phyloP scores from a whole-genome alignment of 139 green algal genomes.

The Volvox reticuliferus region DNA sequence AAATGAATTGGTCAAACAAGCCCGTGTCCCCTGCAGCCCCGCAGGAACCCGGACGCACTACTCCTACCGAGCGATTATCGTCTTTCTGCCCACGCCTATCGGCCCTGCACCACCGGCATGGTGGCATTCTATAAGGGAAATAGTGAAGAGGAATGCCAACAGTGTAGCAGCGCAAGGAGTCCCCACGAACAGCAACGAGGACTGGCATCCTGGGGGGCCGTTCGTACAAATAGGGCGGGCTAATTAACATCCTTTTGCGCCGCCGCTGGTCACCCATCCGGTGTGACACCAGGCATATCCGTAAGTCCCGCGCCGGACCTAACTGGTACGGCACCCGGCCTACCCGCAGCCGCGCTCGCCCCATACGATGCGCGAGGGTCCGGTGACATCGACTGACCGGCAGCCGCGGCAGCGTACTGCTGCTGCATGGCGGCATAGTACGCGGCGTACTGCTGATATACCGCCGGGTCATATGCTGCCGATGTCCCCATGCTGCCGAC shows the following conservation, averaged over 20 bases:
- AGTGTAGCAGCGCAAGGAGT: no score
- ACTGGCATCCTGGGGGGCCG: no score
- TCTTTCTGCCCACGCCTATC: no score
- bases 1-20: no score
- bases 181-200: no score
- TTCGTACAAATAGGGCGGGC: no score
- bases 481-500: not conserved
- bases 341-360: not conserved
- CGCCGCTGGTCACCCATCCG: not conserved
- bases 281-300: not conserved
- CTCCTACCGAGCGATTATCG: no score
- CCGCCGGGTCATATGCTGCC: not conserved
- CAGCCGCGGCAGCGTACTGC: constrained; percentile 10
- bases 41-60: no score
- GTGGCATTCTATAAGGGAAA: no score
- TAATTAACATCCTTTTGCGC: not conserved
- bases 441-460: constrained; percentile 23
- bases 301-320: not conserved
- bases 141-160: no score
- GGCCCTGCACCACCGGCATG: no score
- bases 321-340: not conserved
- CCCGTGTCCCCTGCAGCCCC: no score
- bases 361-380: not conserved
- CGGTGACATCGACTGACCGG: not conserved
- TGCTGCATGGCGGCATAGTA: constrained; percentile 24